These are phyloP conservation scores for Aspergillus transmontanensis DNA, from an alignment of 2,329 filamentous ascomycete genomes.

Conservation along the genomic window DNA sequence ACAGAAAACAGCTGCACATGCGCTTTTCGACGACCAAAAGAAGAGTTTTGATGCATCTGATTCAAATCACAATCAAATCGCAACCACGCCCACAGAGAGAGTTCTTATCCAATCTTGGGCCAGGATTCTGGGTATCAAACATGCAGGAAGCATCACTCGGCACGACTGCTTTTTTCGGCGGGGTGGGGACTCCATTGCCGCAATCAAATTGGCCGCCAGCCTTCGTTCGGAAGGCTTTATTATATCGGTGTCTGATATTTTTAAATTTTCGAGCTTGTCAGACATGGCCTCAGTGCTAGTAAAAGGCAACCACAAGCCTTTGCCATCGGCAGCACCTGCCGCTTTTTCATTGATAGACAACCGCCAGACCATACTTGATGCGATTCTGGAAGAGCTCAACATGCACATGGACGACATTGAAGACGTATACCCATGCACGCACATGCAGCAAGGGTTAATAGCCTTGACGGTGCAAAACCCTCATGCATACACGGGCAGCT, in stretches of 20 bases:
- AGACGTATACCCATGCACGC: constrained; percentile 10
- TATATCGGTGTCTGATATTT: neutral
- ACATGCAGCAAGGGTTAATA: constrained; percentile 11
- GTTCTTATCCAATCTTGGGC: neutral
- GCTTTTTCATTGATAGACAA: neutral
- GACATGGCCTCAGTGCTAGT: neutral
- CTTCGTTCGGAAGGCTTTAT: neutral
- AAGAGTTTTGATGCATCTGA: too few species aligned
- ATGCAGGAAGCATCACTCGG: neutral
- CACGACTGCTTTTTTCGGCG: neutral
- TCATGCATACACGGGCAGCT: neutral
- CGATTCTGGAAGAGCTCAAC: neutral
- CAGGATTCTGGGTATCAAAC: neutral
- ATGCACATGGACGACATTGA: neutral
- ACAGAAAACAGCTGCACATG: neutral
- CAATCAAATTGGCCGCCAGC: neutral
- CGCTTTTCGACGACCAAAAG: too few species aligned
- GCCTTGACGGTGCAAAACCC: constrained; percentile 1
- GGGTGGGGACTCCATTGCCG: neutral
- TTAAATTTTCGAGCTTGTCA: neutral
- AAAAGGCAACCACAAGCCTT: too few species aligned
- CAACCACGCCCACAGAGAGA: too few species aligned
- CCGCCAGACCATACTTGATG: neutral
- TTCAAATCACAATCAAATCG: too few species aligned
- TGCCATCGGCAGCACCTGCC: neutral